Base-by-base conservation (phyloP, 2,329 filamentous ascomycete species). In the Colletotrichum sp. region DNA sequence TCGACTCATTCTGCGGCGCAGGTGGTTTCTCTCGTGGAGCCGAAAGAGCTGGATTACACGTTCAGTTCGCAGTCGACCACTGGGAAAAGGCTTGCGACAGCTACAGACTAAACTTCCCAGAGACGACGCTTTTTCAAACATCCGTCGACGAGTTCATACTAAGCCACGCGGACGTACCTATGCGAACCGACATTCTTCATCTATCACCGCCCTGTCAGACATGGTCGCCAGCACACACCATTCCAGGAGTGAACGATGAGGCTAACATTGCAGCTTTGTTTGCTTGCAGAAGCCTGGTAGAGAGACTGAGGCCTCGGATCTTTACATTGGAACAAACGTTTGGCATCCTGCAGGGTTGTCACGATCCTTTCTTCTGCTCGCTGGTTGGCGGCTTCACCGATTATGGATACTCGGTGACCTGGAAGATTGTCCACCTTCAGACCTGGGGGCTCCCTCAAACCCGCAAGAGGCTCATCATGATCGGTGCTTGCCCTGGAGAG, bases 241-340 rank as follows among this genome's bases (percentile, higher is more conserved):
- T 88, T 0, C 78, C 83, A 0, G 89, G 90, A 0, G 86, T 86
- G 8, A 88, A 92, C 26, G 93, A 96, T 62, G 93, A 94, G 2
- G 87, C 85, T 0, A 97, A 98, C 78, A 92, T 91, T 0, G 91
- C 92, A 2, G 88, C 88, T 0, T 80, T 93, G 0, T 91, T 89
- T 77, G 85, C 88, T 0, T 91, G 90, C 68, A 84, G 87, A 2
- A 83, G 89, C 5, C 82, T 96, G 0, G 84, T 96, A 1, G 83
- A 88, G 7, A 89, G 89, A 44, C 82, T 89, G 0, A 89, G 88
- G 0, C 95, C 95, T 0, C 89, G 95, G 0, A 81, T 97, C 0
- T 90, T 95, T 3, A 98, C 95, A 0, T 85, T 98, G 1, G 95
- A 98, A 79, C 94, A 98, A 80, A 96, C 95, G 0, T 92, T 91